Evolutionary conservation across 805 yeast species (phyloP).

Genomic region (Kuraishia cidri): DNA sequence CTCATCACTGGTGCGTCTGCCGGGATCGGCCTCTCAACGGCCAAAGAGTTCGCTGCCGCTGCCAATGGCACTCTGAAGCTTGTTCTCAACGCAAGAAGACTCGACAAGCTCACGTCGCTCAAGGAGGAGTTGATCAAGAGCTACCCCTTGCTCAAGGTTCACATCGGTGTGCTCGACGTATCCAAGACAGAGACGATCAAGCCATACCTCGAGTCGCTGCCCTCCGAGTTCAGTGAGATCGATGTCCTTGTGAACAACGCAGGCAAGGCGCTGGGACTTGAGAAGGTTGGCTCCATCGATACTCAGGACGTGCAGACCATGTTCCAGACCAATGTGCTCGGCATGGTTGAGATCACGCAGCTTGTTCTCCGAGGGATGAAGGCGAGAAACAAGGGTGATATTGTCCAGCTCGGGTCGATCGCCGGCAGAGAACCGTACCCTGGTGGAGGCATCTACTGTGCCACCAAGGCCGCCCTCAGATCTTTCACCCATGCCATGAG

Average conservation of each 20-base stretch:
- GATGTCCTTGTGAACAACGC: conserved; percentile 70
- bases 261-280: conserved; percentile 76
- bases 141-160: conserved; percentile 25
- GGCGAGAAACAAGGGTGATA: conserved; percentile 61
- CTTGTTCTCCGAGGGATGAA: conserved; percentile 65
- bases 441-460: conserved; percentile 73
- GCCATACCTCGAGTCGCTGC: conserved; percentile 32
- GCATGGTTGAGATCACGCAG: conserved; percentile 79
- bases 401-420: conserved; percentile 67
- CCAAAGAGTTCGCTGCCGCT: conserved; percentile 70
- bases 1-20: conserved; percentile 96
- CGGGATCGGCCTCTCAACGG: conserved; percentile 93
- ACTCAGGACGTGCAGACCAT: conserved; percentile 61
- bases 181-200: conserved; percentile 34
- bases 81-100: conserved; percentile 44
- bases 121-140: conserved; percentile 22
- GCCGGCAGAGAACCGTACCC: conserved; percentile 79
- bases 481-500: conserved; percentile 62
- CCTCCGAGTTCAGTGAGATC: conserved; percentile 41
- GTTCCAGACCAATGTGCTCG: conserved; percentile 84
- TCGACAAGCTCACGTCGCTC: conserved; percentile 31
- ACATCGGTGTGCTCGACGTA: conserved; percentile 26
- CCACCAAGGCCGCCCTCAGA: conserved; percentile 64
- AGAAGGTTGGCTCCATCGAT: conserved; percentile 60
- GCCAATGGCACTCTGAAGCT: conserved; percentile 40